Evolutionary conservation across 2,329 filamentous ascomycete genomes (phyloP).

Genomic region (Sporothrix protearum): DNA sequence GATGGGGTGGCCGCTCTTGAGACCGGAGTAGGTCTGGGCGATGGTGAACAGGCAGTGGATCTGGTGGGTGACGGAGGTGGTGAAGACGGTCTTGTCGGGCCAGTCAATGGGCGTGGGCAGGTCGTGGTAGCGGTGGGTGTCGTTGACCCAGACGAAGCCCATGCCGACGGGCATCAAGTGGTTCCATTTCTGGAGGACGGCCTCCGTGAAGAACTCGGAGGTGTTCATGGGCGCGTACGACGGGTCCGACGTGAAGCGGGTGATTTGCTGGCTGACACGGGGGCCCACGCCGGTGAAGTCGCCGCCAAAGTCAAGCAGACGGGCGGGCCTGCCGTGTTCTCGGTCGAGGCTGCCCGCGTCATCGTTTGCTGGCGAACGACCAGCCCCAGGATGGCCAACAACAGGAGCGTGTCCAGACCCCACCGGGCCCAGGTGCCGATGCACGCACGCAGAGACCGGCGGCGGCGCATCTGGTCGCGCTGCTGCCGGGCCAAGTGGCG

Average conservation of each 20-base stretch:
- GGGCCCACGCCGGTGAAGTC: slow-evolving; percentile 40
- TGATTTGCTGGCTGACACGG: slow-evolving; percentile 35
- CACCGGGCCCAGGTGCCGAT: slow-evolving; percentile 37
- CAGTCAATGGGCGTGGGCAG: slow-evolving; percentile 38
- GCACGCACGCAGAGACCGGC: slow-evolving; percentile 37
- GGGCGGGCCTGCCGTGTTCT: slow-evolving; percentile 26
- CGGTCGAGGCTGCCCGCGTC: background rate
- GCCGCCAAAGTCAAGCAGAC: slow-evolving; percentile 36
- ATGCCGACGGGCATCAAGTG: slow-evolving; percentile 39
- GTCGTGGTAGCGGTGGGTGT: slow-evolving; percentile 38
- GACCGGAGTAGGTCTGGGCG: slow-evolving; percentile 44
- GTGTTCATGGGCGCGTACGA: slow-evolving; percentile 38
- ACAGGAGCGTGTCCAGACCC: slow-evolving; percentile 40
- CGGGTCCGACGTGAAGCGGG: slow-evolving; percentile 37
- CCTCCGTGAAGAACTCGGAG: slow-evolving; percentile 39
- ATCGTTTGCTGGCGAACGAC: slow-evolving; percentile 35
- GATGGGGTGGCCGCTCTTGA: slow-evolving; percentile 39
- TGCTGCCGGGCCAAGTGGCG: slow-evolving; percentile 20
- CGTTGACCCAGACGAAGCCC: slow-evolving; percentile 39
- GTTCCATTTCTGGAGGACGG: slow-evolving; percentile 38
- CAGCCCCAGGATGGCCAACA: slow-evolving; percentile 40
- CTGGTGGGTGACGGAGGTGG: slow-evolving; percentile 39
- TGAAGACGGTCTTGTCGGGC: slow-evolving; percentile 38
- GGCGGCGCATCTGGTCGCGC: slow-evolving; percentile 27
- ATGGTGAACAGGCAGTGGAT: slow-evolving; percentile 42